These are phyloP conservation scores for Elongisporangium anandrum DNA, from an alignment of 352 stramenopile species.

Conservation along the genomic window DNA sequence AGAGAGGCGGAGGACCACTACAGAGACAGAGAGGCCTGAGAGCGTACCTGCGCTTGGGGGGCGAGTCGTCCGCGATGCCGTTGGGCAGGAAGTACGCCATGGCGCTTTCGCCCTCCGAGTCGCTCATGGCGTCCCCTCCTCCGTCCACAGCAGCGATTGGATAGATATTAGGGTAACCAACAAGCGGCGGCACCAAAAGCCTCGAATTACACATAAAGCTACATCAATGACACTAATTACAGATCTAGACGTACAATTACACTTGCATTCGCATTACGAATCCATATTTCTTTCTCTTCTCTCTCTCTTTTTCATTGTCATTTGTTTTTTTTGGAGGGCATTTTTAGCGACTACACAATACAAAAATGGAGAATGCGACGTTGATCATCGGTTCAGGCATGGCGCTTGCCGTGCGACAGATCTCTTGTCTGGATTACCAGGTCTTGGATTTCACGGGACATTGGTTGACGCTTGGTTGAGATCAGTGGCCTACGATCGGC, in stretches of 20 bases:
- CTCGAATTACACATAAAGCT: neutral
- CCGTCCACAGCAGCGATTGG: conserved; percentile 21
- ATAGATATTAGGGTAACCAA: conserved; percentile 1
- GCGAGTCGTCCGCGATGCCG: conserved; percentile 79
- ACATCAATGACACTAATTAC: neutral
- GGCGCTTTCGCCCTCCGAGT: conserved; percentile 53
- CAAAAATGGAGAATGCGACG: neutral
- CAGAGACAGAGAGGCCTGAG: conserved; percentile 1
- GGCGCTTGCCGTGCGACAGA: neutral
- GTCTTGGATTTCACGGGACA: neutral
- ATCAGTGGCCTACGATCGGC: neutral
- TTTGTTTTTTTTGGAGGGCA: too few species aligned
- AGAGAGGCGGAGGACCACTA: neutral
- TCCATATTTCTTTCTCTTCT: neutral
- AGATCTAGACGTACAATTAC: neutral
- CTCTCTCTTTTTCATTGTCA: neutral
- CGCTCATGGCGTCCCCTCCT: conserved; percentile 12
- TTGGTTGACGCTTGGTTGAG: neutral
- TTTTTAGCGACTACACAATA: neutral
- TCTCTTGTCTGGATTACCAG: neutral
- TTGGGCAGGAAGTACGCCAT: conserved; percentile 85
- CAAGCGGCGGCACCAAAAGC: neutral
- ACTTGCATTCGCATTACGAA: neutral
- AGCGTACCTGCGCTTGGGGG: conserved; percentile 57
- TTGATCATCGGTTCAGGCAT: neutral